Evolutionary conservation across 257 asterid species (phyloP), one percentile per base, ranked within the genome.

Genomic region (Plantago major): DNA sequence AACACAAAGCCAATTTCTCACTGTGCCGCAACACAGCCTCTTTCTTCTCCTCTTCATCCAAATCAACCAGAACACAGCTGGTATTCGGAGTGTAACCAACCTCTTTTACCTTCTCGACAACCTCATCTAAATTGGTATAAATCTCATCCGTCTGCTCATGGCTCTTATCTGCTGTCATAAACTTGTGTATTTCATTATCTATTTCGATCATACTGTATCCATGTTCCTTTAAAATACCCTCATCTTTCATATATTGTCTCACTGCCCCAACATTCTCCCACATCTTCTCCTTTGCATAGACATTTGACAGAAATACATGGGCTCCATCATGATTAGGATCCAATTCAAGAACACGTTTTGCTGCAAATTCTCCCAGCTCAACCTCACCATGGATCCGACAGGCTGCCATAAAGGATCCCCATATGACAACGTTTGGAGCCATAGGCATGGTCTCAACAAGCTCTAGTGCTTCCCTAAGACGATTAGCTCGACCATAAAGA

Each of bases 311-410:
- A 69, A 86, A 84, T n/a, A 82, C 81, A 6, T 65, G 95, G 38
- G 91, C 97, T 46, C 94, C 95, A n/a, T 81, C 81, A 22, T 89
- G 91, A 42, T 81, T 78, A 6, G 94, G 94, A 55, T 89, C 94
- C 49, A 86, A 55, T 77, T 64, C 68, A 10, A 89, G 91, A 58
- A 89, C 60, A 50, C 78, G 81, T 26, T 84, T 74, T 17, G 95
- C 95, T 7, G 89, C 95, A 65, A 78, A 86, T 67, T 79, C 86
- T 9, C 94, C 95, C 38, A 86, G 69, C 63, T 84, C 94, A 46
- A 73, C 69, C 72, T 89, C 84, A 16, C 82, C 76, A 30, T 86
- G 91, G 30, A 61, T 79, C 65, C 76, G 76, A 68, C 97, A 86
- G 16, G 92, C 83, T 55, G 86, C 81, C 97, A 89, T 84, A 15